A percentile compares a stretch with the other conserved stretches of the same genome.
These are phyloP conservation scores for Scedosporium boydii DNA, from an alignment of 2,329 filamentous ascomycete genomes.

Conservation along the genomic window DNA sequence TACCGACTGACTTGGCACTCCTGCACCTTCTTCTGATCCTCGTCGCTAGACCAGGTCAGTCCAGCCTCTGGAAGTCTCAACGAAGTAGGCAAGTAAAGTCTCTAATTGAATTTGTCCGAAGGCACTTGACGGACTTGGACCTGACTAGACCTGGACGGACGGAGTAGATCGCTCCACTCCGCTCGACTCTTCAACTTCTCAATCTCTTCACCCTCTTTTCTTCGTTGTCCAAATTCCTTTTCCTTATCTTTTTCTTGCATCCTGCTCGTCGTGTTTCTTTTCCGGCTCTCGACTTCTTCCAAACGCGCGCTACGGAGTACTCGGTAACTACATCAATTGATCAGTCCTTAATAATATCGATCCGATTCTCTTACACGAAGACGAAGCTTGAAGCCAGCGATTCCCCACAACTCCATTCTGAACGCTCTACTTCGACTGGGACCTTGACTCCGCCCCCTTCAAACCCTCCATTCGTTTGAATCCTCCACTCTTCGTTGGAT, in stretches of 20 bases:
- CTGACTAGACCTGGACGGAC: no score
- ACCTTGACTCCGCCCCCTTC: not conserved
- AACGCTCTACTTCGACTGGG: not conserved
- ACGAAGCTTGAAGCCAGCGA: not conserved
- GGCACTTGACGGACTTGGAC: no score
- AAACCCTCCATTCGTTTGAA: not conserved
- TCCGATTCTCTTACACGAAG: not conserved
- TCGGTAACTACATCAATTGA: not conserved
- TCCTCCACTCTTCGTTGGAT: not conserved
- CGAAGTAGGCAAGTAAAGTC: no score
- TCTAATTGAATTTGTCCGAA: no score
- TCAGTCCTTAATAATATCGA: not conserved
- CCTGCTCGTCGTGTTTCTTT: not conserved
- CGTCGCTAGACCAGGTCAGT: not conserved
- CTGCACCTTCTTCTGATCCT: not conserved
- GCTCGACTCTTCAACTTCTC: not conserved
- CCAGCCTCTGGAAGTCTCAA: no score
- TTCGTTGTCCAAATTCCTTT: not conserved
- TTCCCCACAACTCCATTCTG: not conserved
- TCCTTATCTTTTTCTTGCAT: not conserved
- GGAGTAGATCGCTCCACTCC: no score
- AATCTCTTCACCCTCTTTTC: not conserved
- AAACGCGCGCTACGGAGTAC: not conserved
- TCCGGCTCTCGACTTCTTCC: not conserved
- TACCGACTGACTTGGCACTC: no score